Evolutionary conservation across 129 eudicot genomes (phyloP).

Genomic region (Cynara cardunculus): DNA sequence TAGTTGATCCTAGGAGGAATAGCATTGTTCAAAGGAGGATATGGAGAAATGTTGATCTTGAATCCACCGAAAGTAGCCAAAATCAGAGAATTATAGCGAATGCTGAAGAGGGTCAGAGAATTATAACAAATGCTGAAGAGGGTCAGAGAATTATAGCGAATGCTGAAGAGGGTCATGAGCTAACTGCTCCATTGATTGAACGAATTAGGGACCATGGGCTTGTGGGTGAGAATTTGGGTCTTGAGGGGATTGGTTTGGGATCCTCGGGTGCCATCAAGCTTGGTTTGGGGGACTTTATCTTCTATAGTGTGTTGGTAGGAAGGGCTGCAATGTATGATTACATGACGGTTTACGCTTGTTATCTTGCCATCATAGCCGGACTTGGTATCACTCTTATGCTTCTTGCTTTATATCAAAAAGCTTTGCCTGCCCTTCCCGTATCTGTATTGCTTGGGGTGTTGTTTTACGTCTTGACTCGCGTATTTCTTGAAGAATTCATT

Average conservation of each 20-base stretch:
- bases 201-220: constrained; percentile 35
- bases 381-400: constrained; percentile 87
- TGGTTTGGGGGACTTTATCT: constrained; percentile 93
- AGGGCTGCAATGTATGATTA: constrained; percentile 99
- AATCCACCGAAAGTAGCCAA: constrained; percentile 18
- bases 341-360: constrained; percentile 97
- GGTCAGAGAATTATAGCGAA: constrained; percentile 27
- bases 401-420: constrained; percentile 87
- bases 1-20: constrained; percentile 26
- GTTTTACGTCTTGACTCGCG: constrained; percentile 78
- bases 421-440: constrained; percentile 97
- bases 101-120: constrained; percentile 53
- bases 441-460: constrained; percentile 92
- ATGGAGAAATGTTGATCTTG: constrained; percentile 50
- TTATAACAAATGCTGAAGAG: too few species aligned
- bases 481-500: constrained; percentile 80
- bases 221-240: constrained; percentile 45
- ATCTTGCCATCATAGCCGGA: constrained; percentile 91
- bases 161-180: constrained; percentile 51
- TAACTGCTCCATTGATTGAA: constrained; percentile 67
- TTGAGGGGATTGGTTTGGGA: constrained; percentile 97
- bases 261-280: constrained; percentile 91
- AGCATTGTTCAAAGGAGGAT: constrained; percentile 47
- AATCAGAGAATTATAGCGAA: constrained; percentile 30
- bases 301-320: constrained; percentile 95